These are phyloP conservation scores for Stevia rebaudiana DNA, from an alignment of 140 eudicot species.

Conservation along the genomic window DNA sequence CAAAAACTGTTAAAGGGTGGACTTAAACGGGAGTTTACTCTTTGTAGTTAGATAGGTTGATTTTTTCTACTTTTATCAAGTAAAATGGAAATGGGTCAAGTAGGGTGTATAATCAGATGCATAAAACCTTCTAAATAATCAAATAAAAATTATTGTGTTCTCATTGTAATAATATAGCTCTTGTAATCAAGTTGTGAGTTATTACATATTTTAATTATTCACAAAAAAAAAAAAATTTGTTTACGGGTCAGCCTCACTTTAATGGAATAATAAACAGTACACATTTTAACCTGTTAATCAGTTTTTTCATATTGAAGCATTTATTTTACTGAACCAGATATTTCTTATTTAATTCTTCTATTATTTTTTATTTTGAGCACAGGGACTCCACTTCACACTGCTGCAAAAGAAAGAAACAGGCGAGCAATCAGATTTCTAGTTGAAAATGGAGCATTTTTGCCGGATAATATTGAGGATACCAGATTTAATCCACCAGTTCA, in stretches of 20 bases:
- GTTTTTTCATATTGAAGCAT: not conserved
- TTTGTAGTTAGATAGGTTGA: not conserved
- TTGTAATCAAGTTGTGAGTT: not conserved
- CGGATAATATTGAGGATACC: conserved; percentile 73
- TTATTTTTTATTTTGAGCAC: conserved; percentile 6
- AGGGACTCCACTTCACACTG: conserved; percentile 99
- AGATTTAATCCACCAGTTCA: conserved; percentile 95
- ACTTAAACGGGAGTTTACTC: too few relatives aligned
- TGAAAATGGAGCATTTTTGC: conserved; percentile 91
- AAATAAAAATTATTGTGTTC: not conserved
- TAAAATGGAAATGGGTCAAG: not conserved
- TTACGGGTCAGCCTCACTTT: not conserved
- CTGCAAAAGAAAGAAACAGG: conserved; percentile 88
- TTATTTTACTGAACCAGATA: not conserved
- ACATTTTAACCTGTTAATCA: not conserved
- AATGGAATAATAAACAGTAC: not conserved
- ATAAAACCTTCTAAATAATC: not conserved
- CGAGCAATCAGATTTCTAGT: conserved; percentile 66
- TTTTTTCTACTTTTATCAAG: not conserved
- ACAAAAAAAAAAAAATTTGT: not conserved
- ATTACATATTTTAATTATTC: not conserved
- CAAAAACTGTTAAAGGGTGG: too few relatives aligned
- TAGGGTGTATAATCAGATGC: not conserved
- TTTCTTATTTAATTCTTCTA: too few relatives aligned
- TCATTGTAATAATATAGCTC: not conserved